Base-by-base conservation (phyloP, 2,329 filamentous ascomycete genomes). In the Phialophora macrospora region DNA sequence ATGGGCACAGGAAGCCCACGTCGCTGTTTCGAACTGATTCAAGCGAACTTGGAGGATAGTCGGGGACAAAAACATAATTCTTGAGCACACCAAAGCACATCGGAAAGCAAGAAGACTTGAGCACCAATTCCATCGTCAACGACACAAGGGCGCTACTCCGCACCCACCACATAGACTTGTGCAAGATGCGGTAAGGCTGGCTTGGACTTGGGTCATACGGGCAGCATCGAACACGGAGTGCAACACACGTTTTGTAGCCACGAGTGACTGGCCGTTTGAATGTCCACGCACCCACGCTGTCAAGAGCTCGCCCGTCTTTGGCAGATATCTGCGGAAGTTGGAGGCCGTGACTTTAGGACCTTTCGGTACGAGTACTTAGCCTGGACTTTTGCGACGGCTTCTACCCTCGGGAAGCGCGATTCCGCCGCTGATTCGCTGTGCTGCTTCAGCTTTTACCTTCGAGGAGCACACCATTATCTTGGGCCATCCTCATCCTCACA, bases 21-120 rank as follows among this genome's bases (percentile, higher is more conserved):
- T 62, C 59, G 62, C 55, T 38, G 66, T 65, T 65, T 68, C 65
- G 66, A 44, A 60, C 34, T 57, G 26, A 52, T 49, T 55, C 60
- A 60, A 48, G 26, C 38, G 46, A 68, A 57, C 59, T 61, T 55
- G 56, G 17, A 60, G 51, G 44, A 9, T 8, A 63, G 55, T 66
- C 51, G 51, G 46, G 60, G 41, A 63, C 64, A 66, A 51, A 66
- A 61, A 66, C 60, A 60, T 63, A 48, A 51, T 41, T 60, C 58
- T 60, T 12, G 26, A 14, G 24, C 17, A 44, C 38, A 17, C 14
- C 3, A 44, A 20, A 48, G 41, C 41, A 20, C 55, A 30, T 22
- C 56, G 56, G 44, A 48, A 49, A 30, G 17, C 44, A 22, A 26
- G 32, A 28, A 44, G 41, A n/a, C n/a, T n/a, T n/a, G n/a, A 7